Percentiles rank a stretch among this genome's conserved stretches.
Evolutionary conservation across 192 early-diverging fungal genomes (phyloP).

Genomic region (Backusella tuberculispora): DNA sequence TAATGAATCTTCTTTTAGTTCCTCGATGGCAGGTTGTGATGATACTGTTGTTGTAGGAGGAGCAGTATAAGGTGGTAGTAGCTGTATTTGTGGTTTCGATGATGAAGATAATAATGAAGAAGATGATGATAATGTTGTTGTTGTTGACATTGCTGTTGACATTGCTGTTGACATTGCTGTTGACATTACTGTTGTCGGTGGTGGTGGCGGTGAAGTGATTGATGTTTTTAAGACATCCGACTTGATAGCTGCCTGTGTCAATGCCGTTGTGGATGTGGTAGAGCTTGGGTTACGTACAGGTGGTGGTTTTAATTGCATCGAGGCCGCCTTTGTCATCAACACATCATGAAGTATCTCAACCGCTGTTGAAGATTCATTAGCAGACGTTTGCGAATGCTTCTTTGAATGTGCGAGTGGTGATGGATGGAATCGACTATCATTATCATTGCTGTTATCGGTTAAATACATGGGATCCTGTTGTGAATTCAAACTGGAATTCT

Average conservation of each 20-base stretch:
- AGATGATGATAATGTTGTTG: background rate
- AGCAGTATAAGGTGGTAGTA: background rate
- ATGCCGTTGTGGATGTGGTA: slow-evolving; percentile 13
- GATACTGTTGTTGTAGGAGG: background rate
- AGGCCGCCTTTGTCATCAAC: slow-evolving; percentile 35
- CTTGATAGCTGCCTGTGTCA: background rate
- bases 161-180: background rate
- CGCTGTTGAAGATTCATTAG: background rate
- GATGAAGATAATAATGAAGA: background rate
- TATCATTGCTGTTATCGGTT: slow-evolving; percentile 1
- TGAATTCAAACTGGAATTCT: background rate
- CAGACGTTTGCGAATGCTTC: slow-evolving; percentile 14
- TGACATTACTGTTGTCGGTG: background rate
- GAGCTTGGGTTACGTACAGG: background rate
- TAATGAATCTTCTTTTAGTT: background rate
- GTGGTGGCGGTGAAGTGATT: background rate
- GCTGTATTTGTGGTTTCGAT: background rate
- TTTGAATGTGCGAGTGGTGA: slow-evolving; percentile 26
- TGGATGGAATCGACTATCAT: slow-evolving; percentile 22
- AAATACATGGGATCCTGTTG: background rate
- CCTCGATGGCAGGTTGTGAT: background rate
- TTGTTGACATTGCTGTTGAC: background rate
- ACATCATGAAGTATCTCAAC: slow-evolving; percentile 26
- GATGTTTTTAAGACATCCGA: background rate
- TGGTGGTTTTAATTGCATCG: slow-evolving; percentile 33